Evolutionary conservation across 169 alveolate genomes (phyloP), one percentile per base, ranked within the genome.

Genomic region (Cryptosporidium viatorum): DNA sequence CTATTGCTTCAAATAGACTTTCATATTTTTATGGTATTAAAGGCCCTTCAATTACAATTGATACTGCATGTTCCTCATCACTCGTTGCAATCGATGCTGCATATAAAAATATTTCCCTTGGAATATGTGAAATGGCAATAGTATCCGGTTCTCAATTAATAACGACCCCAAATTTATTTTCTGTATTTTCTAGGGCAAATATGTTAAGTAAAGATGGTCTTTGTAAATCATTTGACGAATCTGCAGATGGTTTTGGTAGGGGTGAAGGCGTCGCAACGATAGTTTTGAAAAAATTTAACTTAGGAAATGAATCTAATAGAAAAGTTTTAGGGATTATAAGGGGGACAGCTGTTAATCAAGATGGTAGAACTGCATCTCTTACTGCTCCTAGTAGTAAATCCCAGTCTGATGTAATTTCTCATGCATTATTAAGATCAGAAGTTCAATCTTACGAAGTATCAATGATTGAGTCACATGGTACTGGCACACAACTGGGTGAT

Each of bases 371-470:
- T 35, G 94, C 94, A 21, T 89, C 93, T 18, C 91, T 93, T n/a
- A 93, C 95, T 10, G 94, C 95, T 3, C 95, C 95, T 18, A 92
- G 92, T 23, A 93, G 95, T 29, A 92, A 87, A 35, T 92, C 93
- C 0, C 95, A 93, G 65, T 80, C 71, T 59, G 41, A 33, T 26
- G 89, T 80, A 26, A 80, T 80, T 39, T 21, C 41, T 59, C 23
- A 59, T 45, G 75, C 89, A 23, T 21, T 80, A 50, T 7, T 26
- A 7, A 62, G 41, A n/a, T 59, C 89, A 9, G 43, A 16, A 21
- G 18, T 80, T 41, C 10, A n/a, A 5, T 18, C 48, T 41, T 18
- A 35, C 14, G 75, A 80, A 37, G 59, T 16, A 45, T 37, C 73
- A 48, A 85, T 71, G 89, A 62, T 80, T 26, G 89, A 80, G n/a